These are phyloP conservation scores for Xylaria sp. DNA, from an alignment of 2,329 filamentous ascomycete genomes.

Conservation along the genomic window DNA sequence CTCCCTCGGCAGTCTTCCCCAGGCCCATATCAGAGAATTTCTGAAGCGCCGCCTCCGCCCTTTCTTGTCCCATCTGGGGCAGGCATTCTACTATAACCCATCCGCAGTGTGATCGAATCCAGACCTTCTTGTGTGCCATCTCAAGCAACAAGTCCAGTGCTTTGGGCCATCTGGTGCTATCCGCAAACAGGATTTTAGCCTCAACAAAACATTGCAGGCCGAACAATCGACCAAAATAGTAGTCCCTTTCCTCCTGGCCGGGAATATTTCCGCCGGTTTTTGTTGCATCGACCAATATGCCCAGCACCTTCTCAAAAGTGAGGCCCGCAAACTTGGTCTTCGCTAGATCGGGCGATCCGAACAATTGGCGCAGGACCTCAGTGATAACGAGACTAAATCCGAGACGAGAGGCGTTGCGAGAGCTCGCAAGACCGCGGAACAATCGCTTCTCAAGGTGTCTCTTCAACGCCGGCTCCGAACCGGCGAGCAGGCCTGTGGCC, in stretches of 20 bases:
- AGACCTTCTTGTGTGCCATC: slow-evolving; percentile 83
- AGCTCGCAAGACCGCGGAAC: slow-evolving; percentile 88
- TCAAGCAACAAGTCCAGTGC: slow-evolving; percentile 79
- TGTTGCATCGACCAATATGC: slow-evolving; percentile 66
- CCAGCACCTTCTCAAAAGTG: slow-evolving; percentile 66
- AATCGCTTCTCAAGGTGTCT: slow-evolving; percentile 74
- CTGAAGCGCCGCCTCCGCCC: slow-evolving; percentile 71
- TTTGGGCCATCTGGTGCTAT: slow-evolving; percentile 69
- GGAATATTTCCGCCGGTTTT: slow-evolving; percentile 64
- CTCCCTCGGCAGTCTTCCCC: slow-evolving; percentile 84
- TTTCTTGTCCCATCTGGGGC: slow-evolving; percentile 67
- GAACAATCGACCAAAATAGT: slow-evolving; percentile 86
- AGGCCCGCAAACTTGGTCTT: slow-evolving; percentile 62
- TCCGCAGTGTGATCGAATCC: slow-evolving; percentile 89
- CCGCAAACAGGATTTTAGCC: slow-evolving; percentile 75
- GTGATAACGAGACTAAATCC: slow-evolving; percentile 92
- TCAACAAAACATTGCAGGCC: slow-evolving; percentile 88
- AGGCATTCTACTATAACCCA: slow-evolving; percentile 82
- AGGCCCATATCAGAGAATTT: slow-evolving; percentile 73
- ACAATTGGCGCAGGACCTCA: slow-evolving; percentile 79
- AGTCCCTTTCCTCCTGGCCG: slow-evolving; percentile 84
- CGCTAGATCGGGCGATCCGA: slow-evolving; percentile 61
- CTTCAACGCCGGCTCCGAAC: slow-evolving; percentile 64
- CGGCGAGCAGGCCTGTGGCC: slow-evolving; percentile 64
- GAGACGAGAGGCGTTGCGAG: slow-evolving; percentile 85